Base-by-base conservation (phyloP, 176 grass and related monocot genomes). In the Alloteropsis semialata region DNA sequence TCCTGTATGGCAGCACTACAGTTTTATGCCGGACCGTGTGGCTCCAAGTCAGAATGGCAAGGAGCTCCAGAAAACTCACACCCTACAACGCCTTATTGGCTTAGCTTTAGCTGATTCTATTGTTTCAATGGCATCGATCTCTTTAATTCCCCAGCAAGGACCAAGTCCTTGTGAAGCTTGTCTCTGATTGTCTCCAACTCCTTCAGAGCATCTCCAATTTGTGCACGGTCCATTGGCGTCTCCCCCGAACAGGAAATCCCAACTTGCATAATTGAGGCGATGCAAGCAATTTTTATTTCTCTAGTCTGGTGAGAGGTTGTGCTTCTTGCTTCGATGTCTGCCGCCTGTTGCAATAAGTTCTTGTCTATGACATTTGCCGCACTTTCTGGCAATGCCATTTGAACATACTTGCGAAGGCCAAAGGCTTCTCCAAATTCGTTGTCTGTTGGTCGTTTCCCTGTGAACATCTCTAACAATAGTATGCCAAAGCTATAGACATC, bases 401-500 rank as follows among this genome's bases (percentile, higher is more conserved):
- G 11, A 8, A 82, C 54, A 82, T 82, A 82, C 0, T 14, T 61
- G 3, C 9, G 48, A 3, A 50, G 48, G 7, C 7, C 19, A 10
- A 17, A 4, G 1, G 1, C 25, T 55, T 55, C 84, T 24, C 67
- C 67, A 65, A 86, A 54, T 34, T 64, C 24, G 0, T 8, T 34
- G 1, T 43, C 68, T 0, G 67, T 86, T 65, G 76, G 76, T 17
- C 68, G 65, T 64, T 74, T 80, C 24, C 84, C 19, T 7, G 45
- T 86, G 11, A 86, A 81, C 36, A 86, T 42, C 22, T 86, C 84
- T 36, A 80, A 14, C 36, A 86, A 53, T 29, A 86, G 0, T 65
- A 80, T 19, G 3, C 68, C 84, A 3, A 80, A 86, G 46, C 84
- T 80, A 13, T 86, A 80, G 3, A 74, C 84, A 45, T 86, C 77